Conservation (phyloP, 2,329 filamentous ascomycete genomes). For the Emergomyces orientalis region DNA sequence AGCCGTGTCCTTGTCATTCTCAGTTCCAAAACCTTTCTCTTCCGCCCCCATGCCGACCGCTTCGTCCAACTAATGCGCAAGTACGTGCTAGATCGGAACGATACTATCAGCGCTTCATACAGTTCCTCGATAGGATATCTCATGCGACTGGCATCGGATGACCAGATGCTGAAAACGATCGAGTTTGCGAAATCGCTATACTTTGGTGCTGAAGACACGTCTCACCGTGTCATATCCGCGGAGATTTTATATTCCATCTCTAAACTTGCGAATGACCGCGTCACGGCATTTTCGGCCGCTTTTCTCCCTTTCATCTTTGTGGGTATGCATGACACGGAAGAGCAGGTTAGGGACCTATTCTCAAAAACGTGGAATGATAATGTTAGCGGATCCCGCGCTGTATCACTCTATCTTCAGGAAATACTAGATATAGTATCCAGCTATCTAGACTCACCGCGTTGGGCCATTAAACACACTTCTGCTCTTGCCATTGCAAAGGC, state of each 20-base stretch:
- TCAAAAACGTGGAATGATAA: constrained; percentile 82
- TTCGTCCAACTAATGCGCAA: constrained; percentile 73
- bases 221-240: constrained; percentile 62
- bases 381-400: constrained; percentile 72
- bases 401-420: constrained; percentile 74
- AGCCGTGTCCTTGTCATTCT: constrained; percentile 76
- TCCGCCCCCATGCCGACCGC: constrained; percentile 63
- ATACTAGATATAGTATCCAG: constrained; percentile 60
- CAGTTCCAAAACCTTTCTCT: constrained; percentile 64
- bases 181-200: constrained; percentile 59
- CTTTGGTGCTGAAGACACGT: constrained; percentile 70
- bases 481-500: constrained; percentile 71
- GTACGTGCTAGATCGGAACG: constrained; percentile 80
- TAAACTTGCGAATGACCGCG: constrained; percentile 81
- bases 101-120: constrained; percentile 84
- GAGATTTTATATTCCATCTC: constrained; percentile 77
- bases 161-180: constrained; percentile 47
- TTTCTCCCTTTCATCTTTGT: constrained; percentile 84
- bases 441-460: constrained; percentile 69
- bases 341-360: constrained; percentile 70
- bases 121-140: constrained; percentile 81
- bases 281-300: constrained; percentile 63
- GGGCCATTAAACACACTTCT: constrained; percentile 82
- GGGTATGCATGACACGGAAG: constrained; percentile 73
- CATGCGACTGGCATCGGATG: constrained; percentile 54